These are phyloP conservation scores for Skeletonema potamos DNA, from an alignment of 108 stramenopile genomes.

Conservation along the genomic window DNA sequence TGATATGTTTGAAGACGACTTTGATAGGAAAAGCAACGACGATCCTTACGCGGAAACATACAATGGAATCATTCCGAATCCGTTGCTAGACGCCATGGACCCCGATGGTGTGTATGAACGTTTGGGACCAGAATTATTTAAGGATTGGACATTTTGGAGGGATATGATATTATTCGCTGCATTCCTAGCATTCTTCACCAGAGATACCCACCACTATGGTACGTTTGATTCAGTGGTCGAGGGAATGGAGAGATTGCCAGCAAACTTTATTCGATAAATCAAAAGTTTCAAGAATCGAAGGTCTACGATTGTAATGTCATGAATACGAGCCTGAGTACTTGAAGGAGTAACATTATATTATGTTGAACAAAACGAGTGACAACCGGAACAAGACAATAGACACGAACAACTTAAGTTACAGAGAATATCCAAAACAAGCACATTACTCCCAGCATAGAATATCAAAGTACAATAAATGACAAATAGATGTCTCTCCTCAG, in stretches of 20 bases:
- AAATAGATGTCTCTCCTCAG: background rate
- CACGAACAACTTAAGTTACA: background rate
- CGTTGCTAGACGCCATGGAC: slow-evolving; percentile 46
- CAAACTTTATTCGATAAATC: slow-evolving; percentile 18
- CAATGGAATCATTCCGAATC: slow-evolving; percentile 47
- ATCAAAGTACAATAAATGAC: background rate
- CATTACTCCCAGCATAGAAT: background rate
- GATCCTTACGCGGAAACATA: slow-evolving; percentile 7
- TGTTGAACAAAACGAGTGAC: background rate
- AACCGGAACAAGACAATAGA: background rate
- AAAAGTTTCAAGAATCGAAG: background rate
- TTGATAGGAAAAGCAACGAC: background rate
- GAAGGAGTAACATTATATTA: background rate
- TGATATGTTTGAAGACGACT: slow-evolving; percentile 17
- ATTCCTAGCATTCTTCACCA: slow-evolving; percentile 34
- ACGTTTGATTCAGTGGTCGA: slow-evolving; percentile 43
- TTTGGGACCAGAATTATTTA: slow-evolving; percentile 41
- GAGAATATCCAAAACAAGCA: background rate
- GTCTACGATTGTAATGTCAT: background rate
- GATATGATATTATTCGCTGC: slow-evolving; percentile 32
- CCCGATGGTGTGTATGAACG: slow-evolving; percentile 50
- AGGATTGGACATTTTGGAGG: slow-evolving; percentile 46
- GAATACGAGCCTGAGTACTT: background rate
- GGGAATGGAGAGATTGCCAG: slow-evolving; percentile 32
- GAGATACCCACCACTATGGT: slow-evolving; percentile 44